Evolutionary conservation across 345 rosid species (phyloP).

Genomic region (Lepidium didymum): DNA sequence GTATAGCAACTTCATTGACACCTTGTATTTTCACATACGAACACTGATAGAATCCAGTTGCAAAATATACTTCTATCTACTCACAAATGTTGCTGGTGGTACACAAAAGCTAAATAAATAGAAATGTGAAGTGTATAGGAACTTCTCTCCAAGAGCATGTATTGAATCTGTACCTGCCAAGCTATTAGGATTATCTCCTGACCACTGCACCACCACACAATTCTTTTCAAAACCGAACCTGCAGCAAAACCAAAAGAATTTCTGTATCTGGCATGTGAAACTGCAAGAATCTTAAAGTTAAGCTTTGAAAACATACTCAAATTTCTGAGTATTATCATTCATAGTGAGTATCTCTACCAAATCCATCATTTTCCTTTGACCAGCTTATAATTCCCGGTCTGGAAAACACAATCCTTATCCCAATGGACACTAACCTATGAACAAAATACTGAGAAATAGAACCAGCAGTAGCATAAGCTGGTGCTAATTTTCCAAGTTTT

Average conservation of each 20-base stretch:
- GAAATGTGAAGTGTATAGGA: not conserved
- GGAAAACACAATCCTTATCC: not conserved
- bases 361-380: not conserved
- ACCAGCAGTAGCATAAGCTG: slow-evolving; percentile 89
- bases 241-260: slow-evolving; percentile 8
- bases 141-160: not conserved
- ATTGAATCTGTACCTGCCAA: slow-evolving; percentile 65
- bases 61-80: not conserved
- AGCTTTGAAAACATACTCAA: not conserved
- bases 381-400: not conserved
- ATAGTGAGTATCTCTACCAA: not conserved
- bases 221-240: slow-evolving; percentile 65
- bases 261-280: not conserved
- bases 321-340: not conserved
- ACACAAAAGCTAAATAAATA: not conserved
- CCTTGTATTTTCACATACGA: not conserved
- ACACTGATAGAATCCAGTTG: not conserved
- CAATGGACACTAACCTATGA: slow-evolving; percentile 45
- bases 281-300: not conserved
- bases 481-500: slow-evolving; percentile 81
- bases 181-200: slow-evolving; percentile 99
- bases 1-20: not conserved
- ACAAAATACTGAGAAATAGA: slow-evolving; percentile 70
- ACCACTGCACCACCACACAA: slow-evolving; percentile 87
- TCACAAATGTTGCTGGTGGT: not conserved